Evolutionary conservation across 768 basidiomycete species (phyloP), one percentile per base, ranked within the genome.

Genomic region (Cystobasidium onofrii): DNA sequence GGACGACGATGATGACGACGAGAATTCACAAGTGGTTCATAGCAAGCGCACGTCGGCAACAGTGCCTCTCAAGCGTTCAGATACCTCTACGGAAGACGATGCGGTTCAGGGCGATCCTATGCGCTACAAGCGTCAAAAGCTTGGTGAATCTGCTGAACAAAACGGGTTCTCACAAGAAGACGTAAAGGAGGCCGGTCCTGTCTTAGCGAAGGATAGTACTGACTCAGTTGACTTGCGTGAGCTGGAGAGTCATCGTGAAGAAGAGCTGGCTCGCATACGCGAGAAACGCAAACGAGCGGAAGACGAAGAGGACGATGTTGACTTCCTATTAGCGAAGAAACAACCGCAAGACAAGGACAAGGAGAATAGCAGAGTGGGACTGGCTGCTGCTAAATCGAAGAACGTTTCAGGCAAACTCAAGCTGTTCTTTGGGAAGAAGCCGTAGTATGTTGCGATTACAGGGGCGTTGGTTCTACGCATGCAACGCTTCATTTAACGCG

Each of bases 281-380:
- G 69, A 71, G 31, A 71, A 71, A 36, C 69, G 69, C 20, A 71
- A 71, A 29, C 50, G 69, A 4, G 69, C 69, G 12, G 69, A 71
- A 29, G 69, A 71, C 17, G 69, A 55, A 55, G 69, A 71, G 34
- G 69, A 71, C 25, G 69, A 71, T 27, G 69, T 17, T 7, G 69
- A 71, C 39, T 31, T 71, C 27, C 23, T 71, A 12, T 25, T 20
- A 9, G 69, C 69, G 29, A 71, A 71, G 55, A 71, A 71, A 52
- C 13, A 12, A 52, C 20, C 25, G 17, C 31, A 36, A 17, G 55
- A 17, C 29, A 60, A 29, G n/a, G 29, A 36, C 29, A 57, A 31
- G 20, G 41, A 31, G 20, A 55, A 52, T 10, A 60, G 31, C 13
- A 71, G 61, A 55, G 69, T 46, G n/a, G 55, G 52, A n/a, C 10